Percentiles rank a stretch among this genome's conserved stretches.
Conservation (phyloP, 192 early-diverging fungal genomes). For the Ambispora gerdemannii region DNA sequence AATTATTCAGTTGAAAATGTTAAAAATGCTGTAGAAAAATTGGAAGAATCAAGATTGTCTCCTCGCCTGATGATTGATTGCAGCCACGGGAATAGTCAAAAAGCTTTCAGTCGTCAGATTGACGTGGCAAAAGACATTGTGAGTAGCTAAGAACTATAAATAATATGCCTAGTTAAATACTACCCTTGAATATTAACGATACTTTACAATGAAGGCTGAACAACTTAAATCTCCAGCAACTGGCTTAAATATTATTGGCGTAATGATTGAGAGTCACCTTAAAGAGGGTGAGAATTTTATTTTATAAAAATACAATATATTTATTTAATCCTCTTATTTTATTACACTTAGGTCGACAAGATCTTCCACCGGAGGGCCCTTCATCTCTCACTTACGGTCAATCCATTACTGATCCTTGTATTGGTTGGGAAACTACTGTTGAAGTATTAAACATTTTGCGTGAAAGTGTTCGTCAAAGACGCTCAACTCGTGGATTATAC, state of each 20-base stretch:
- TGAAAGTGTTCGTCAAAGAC: conserved; percentile 69
- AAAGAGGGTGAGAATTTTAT: conserved; percentile 70
- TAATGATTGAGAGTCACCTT: conserved; percentile 95
- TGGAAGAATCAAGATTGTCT: conserved; percentile 58
- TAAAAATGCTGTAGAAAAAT: conserved; percentile 49
- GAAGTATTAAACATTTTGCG: conserved; percentile 68
- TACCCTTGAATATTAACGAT: too few species aligned
- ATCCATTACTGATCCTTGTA: conserved; percentile 91
- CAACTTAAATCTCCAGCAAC: conserved; percentile 26
- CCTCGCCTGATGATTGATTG: conserved; percentile 88
- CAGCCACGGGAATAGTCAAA: conserved; percentile 92
- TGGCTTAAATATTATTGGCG: conserved; percentile 79
- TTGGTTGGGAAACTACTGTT: conserved; percentile 87
- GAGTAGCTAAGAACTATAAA: too few species aligned
- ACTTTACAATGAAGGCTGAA: not conserved
- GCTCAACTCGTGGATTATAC: conserved; percentile 27
- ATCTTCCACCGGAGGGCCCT: conserved; percentile 70
- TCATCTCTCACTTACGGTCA: conserved; percentile 79
- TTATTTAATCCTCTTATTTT: not conserved
- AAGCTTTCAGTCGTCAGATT: conserved; percentile 81
- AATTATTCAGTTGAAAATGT: conserved; percentile 84
- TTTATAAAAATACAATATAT: not conserved
- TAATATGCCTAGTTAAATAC: too few species aligned
- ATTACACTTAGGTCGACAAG: conserved; percentile 48
- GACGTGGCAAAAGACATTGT: conserved; percentile 64